phyloP scores from a whole-genome alignment of 208 protist genomes.

The Porcisia deanei region DNA sequence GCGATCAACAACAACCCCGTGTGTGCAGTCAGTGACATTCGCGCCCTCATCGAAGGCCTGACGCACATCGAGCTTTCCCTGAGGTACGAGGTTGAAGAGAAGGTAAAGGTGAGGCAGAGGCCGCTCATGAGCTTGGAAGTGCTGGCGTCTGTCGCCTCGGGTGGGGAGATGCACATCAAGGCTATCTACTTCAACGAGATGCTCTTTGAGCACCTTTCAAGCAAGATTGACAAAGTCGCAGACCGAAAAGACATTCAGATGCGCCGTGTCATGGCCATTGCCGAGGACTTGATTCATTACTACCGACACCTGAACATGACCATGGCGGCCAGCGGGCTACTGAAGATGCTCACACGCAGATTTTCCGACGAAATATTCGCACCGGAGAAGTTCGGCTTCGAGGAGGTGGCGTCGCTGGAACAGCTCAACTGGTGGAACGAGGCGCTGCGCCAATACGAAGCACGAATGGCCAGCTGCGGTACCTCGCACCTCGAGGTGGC shows the following conservation, averaged over 20 bases:
- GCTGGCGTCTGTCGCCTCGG: conserved; percentile 72
- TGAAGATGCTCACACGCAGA: conserved; percentile 74
- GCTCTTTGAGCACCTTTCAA: conserved; percentile 68
- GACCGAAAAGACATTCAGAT: conserved; percentile 51
- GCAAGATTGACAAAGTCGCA: conserved; percentile 33
- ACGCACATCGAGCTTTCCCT: conserved; percentile 72
- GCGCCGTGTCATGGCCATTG: conserved; percentile 49
- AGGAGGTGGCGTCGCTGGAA: conserved; percentile 81
- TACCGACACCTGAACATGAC: conserved; percentile 86
- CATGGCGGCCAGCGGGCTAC: conserved; percentile 82
- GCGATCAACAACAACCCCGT: conserved; percentile 74
- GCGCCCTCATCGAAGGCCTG: conserved; percentile 69
- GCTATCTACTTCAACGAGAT: conserved; percentile 91
- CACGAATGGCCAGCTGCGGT: conserved; percentile 47
- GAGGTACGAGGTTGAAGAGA: conserved; percentile 58
- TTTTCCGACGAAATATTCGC: conserved; percentile 79
- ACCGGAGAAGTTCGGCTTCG: conserved; percentile 75
- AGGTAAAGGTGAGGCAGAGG: conserved; percentile 38
- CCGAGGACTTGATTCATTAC: conserved; percentile 84
- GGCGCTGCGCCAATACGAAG: conserved; percentile 73
- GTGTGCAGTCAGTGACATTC: conserved; percentile 74
- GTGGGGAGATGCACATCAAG: conserved; percentile 85
- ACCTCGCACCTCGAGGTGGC: conserved; percentile 46
- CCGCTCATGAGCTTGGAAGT: conserved; percentile 74
- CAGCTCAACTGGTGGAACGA: conserved; percentile 90